Conservation (phyloP, 106 monocot genomes). For the Vanilla planifolia region DNA sequence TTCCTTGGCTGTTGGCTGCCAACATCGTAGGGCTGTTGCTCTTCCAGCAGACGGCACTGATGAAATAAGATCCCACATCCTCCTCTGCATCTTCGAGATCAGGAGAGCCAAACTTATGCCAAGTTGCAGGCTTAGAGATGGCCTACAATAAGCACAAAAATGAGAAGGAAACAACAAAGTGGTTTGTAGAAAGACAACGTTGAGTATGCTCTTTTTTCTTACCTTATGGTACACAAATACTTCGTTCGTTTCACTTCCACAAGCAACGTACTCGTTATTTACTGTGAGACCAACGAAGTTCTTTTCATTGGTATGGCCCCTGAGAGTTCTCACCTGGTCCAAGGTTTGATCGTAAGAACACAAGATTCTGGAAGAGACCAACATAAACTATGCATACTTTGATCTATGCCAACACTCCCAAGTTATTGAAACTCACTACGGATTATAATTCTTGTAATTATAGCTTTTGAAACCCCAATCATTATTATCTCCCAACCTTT, state of each 20-base stretch:
- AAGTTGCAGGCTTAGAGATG: conserved; percentile 74
- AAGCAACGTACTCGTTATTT: conserved; percentile 87
- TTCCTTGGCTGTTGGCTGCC: conserved; percentile 93
- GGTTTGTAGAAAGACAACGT: no score
- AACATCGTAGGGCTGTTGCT: conserved; percentile 95
- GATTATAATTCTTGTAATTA: no score
- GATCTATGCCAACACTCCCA: not conserved
- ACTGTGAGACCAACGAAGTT: conserved; percentile 96
- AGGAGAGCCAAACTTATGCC: conserved; percentile 82
- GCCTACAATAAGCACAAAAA: conserved; percentile 38
- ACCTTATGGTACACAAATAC: conserved; percentile 97
- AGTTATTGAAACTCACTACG: no score
- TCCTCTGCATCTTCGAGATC: conserved; percentile 72
- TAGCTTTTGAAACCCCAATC: no score
- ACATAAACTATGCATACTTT: not conserved
- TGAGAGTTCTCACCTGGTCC: conserved; percentile 79
- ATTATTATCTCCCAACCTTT: no score
- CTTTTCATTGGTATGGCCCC: conserved; percentile 94
- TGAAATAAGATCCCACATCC: conserved; percentile 76
- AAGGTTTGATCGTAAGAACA: not conserved
- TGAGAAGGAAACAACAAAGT: not conserved
- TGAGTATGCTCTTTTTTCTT: not conserved
- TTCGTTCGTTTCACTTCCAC: conserved; percentile 98
- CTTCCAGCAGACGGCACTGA: conserved; percentile 97
- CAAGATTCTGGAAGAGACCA: not conserved